phyloP scores from a whole-genome alignment of 495 filamentous ascomycete genomes.

The Lichenothelia convexa region DNA sequence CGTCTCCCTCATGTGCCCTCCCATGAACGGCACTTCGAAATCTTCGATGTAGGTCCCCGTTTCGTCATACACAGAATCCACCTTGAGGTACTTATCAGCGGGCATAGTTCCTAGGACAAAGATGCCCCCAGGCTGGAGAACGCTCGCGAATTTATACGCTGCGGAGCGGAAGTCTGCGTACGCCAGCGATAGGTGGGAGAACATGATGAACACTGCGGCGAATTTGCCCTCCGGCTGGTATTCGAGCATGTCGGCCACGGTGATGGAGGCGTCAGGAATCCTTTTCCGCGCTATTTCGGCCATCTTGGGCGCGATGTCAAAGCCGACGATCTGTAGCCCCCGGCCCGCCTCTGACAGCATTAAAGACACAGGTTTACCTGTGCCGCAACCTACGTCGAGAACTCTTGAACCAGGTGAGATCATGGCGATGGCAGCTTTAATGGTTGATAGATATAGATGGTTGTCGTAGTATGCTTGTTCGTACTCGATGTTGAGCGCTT shows the following conservation, averaged over 20 bases:
- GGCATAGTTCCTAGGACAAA: background rate
- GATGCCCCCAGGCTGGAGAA: background rate
- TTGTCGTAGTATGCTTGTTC: constrained; percentile 5
- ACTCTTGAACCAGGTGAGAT: constrained; percentile 9
- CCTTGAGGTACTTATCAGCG: background rate
- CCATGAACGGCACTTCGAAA: background rate
- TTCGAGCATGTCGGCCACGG: constrained; percentile 5
- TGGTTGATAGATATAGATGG: constrained; percentile 1
- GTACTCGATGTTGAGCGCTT: constrained; percentile 6
- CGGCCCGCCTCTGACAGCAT: constrained; percentile 16
- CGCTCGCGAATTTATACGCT: background rate
- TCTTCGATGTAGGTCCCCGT: background rate
- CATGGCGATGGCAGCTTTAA: constrained; percentile 5
- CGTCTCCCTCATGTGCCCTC: background rate
- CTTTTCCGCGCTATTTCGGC: constrained; percentile 14
- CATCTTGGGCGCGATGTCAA: constrained; percentile 21
- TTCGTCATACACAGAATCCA: background rate
- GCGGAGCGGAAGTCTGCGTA: background rate
- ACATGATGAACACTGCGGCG: constrained; percentile 1
- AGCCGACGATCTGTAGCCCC: constrained; percentile 21
- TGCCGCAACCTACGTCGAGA: constrained; percentile 24
- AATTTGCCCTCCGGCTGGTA: constrained; percentile 1
- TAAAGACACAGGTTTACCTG: constrained; percentile 23
- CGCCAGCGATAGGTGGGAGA: background rate
- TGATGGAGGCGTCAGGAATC: constrained; percentile 17